These are phyloP conservation scores for Lenwebbia sp. DNA, from an alignment of 345 rosid genomes.

Conservation along the genomic window DNA sequence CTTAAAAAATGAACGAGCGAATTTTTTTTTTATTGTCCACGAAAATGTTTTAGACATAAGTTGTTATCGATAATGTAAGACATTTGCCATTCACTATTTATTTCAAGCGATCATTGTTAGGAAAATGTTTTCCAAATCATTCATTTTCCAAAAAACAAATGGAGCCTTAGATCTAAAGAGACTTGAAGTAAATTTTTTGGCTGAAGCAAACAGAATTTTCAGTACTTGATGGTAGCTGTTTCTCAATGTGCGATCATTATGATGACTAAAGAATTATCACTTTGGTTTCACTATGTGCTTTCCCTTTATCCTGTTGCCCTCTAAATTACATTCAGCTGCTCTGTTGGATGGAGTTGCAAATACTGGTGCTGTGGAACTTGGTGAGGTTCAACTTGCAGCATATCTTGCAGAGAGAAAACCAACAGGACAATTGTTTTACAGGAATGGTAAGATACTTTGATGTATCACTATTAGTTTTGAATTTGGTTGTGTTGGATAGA, in stretches of 20 bases:
- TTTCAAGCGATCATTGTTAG: too few species aligned
- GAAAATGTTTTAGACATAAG: too few species aligned
- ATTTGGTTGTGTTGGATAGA: neutral
- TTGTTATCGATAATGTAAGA: too few species aligned
- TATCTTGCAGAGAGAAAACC: conserved; percentile 81
- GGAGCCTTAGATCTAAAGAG: neutral
- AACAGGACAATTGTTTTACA: conserved; percentile 56
- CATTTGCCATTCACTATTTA: too few species aligned
- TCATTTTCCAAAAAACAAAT: too few species aligned
- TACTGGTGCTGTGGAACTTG: conserved; percentile 70
- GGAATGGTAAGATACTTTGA: conserved; percentile 43
- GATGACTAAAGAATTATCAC: neutral
- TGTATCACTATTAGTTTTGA: neutral
- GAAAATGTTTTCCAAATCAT: too few species aligned
- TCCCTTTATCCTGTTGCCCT: neutral
- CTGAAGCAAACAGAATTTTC: neutral
- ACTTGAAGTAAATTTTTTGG: neutral
- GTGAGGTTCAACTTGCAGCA: conserved; percentile 51
- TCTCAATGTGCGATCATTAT: neutral
- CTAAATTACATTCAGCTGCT: conserved; percentile 31
- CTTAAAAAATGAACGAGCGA: too few species aligned
- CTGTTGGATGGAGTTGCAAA: conserved; percentile 74
- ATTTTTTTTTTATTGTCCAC: too few species aligned
- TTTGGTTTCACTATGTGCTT: neutral
- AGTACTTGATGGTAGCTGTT: neutral